phyloP scores from a whole-genome alignment of 176 grass and related monocot species.

The Avena sativa region DNA sequence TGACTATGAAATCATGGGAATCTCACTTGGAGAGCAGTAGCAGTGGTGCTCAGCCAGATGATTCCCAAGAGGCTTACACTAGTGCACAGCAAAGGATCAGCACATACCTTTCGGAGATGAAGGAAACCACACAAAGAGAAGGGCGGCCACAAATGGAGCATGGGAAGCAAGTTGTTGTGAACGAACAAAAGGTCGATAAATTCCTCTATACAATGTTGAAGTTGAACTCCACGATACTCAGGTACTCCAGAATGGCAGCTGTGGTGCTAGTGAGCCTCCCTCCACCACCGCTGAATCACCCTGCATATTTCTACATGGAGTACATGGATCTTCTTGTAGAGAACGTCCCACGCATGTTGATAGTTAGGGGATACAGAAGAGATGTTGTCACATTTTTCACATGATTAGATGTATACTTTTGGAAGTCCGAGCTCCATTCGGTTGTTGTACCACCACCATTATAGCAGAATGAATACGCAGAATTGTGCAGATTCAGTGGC shows the following conservation, averaged over 20 bases:
- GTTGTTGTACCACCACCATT: constrained; percentile 43
- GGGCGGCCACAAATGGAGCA: constrained; percentile 65
- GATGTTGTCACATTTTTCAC: constrained; percentile 98
- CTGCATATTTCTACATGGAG: constrained; percentile 97
- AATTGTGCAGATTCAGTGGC: constrained; percentile 38
- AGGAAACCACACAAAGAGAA: constrained; percentile 66
- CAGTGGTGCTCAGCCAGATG: constrained; percentile 68
- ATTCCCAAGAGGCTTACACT: constrained; percentile 80
- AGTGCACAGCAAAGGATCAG: constrained; percentile 77
- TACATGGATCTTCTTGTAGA: constrained; percentile 99
- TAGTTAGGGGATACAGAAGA: constrained; percentile 94
- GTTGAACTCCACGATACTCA: constrained; percentile 90
- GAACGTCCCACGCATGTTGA: constrained; percentile 94
- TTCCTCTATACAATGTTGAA: constrained; percentile 95
- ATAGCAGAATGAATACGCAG: constrained; percentile 42
- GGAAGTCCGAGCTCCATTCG: neutral
- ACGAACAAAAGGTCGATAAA: constrained; percentile 92
- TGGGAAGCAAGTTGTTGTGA: constrained; percentile 76
- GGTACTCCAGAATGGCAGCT: constrained; percentile 95
- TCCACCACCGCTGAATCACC: constrained; percentile 80
- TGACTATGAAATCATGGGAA: constrained; percentile 92
- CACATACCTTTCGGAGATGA: constrained; percentile 82
- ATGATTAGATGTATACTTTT: constrained; percentile 54
- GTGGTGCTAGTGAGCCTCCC: constrained; percentile 97
- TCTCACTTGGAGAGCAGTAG: constrained; percentile 52